Evolutionary conservation across 129 eudicot genomes (phyloP), one percentile per base, ranked within the genome.

Genomic region (Dittrichia graveolens): DNA sequence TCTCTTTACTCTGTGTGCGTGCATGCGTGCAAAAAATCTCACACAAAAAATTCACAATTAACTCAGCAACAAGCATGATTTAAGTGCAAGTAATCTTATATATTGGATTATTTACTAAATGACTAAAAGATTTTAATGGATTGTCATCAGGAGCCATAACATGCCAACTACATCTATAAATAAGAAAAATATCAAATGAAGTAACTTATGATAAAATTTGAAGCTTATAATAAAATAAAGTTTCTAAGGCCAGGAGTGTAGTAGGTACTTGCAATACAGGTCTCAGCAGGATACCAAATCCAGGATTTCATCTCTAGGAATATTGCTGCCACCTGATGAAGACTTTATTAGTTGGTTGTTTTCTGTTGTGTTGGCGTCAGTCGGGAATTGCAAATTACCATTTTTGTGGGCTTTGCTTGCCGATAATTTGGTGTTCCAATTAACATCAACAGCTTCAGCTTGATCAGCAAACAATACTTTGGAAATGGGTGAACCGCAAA

Each of bases 401-500:
- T 57, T 42, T 65, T 65, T 7, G 45, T 72, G 77, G 8, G 31
- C 12, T 35, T 65, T 69, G 42, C 74, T 16, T 72, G 72, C 71
- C 13, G 54, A 46, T 41, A 13, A 6, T 63, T 58, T 75, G 42
- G 84, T 64, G 65, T 78, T 83, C 75, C 73, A 44, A 11, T 78
- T 74, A 37, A 80, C 71, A 44, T 86, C 76, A 38, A 86, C 78
- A 0, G 91, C 89, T 54, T 79, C 82, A 50, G 94, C 99, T 78
- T 90, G 96, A 82, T 95, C 88, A 15, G 96, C 85, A 81, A 95
- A 88, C 49, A 86, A 50, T 54, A 81, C 54, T 77, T 95, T 76
- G 19, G 97, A 95, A 76, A 84, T 31, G 7, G 88, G 84, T 1
- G 96, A 95, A 43, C 82, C 65, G 71, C 99, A 95, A 15, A 88